phyloP scores from a whole-genome alignment of 75 land plant genomes.

The Chamaecyparis obtusa region DNA sequence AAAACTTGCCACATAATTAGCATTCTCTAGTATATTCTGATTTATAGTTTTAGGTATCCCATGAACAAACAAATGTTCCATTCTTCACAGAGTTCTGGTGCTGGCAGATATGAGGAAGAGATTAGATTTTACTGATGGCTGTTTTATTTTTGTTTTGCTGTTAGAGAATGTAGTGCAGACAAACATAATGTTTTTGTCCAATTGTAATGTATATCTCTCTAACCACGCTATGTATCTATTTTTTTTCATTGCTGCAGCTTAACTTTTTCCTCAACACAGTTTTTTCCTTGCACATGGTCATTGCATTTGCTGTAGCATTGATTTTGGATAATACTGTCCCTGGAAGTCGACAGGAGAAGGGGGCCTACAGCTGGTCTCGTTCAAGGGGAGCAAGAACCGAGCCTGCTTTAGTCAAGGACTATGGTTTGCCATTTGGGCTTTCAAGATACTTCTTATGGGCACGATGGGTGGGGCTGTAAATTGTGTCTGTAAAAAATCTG shows the following conservation, averaged over 20 bases:
- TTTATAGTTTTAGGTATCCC: background rate
- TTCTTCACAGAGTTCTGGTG: background rate
- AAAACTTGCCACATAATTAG: background rate
- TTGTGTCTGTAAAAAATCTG: background rate
- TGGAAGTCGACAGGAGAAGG: constrained; percentile 48
- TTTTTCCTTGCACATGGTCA: constrained; percentile 48
- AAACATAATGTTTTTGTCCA: background rate
- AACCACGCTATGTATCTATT: background rate
- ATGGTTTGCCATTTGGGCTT: constrained; percentile 33
- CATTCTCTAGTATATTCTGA: background rate
- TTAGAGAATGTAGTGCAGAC: background rate
- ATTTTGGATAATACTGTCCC: constrained; percentile 57
- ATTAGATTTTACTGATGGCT: background rate
- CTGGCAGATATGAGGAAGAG: background rate
- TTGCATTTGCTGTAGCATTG: constrained; percentile 46
- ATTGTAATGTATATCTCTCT: constrained; percentile 1
- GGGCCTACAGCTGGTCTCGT: constrained; percentile 30
- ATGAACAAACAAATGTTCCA: background rate
- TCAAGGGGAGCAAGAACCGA: constrained; percentile 33
- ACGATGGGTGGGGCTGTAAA: constrained; percentile 47
- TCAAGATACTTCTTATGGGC: constrained; percentile 36
- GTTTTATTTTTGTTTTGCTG: background rate
- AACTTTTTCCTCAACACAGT: constrained; percentile 40
- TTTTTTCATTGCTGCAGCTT: constrained; percentile 25
- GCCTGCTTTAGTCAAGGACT: constrained; percentile 37